Base-by-base conservation (phyloP, 23 red algal genomes). In the Cyanidium caldarium region DNA sequence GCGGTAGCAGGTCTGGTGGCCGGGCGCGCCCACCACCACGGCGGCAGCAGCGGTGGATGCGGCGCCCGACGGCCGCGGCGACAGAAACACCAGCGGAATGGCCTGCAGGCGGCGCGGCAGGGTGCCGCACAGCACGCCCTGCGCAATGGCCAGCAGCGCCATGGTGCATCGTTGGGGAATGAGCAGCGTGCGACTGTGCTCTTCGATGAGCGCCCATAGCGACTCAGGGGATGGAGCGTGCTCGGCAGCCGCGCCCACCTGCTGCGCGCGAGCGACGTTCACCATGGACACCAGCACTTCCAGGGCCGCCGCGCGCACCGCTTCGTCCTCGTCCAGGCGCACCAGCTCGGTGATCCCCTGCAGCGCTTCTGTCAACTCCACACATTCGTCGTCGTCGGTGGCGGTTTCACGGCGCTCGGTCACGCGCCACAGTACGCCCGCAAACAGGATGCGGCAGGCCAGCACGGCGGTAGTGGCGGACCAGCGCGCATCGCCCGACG, bases 211-310 rank as follows among this genome's bases (percentile, higher is more conserved):
- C n/a, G n/a, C n/a, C n/a, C n/a, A n/a, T n/a, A n/a, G n/a, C n/a
- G n/a, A n/a, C n/a, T n/a, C n/a, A n/a, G n/a, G n/a, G n/a, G n/a
- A n/a, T n/a, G n/a, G 21, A 14, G 23, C 23, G n/a, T 16, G 21
- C 7, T 61, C 3, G n/a, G n/a, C 51, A 61, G 51, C 51, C 51
- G 13, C 10, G 23, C 23, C 51, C 51, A 28, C 5, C 19, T 25
- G 51, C 51, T 7, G 21, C 21, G 10, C 13, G 19, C 51, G n/a
- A 61, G n/a, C n/a, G n/a, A n/a, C n/a, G n/a, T n/a, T n/a, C n/a
- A n/a, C n/a, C 13, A 61, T 16, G 7, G 51, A 61, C 19, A 61
- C n/a, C 51, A 61, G 23, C 51, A 61, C 51, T 61, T 61, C 51
- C 10, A 61, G 23, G 51, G n/a, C 51, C 7, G 51, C 21, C 51